A percentile compares a stretch with the other conserved stretches of the same genome.
Conservation (phyloP, 345 rosid species). For the Microcos paniculata region DNA sequence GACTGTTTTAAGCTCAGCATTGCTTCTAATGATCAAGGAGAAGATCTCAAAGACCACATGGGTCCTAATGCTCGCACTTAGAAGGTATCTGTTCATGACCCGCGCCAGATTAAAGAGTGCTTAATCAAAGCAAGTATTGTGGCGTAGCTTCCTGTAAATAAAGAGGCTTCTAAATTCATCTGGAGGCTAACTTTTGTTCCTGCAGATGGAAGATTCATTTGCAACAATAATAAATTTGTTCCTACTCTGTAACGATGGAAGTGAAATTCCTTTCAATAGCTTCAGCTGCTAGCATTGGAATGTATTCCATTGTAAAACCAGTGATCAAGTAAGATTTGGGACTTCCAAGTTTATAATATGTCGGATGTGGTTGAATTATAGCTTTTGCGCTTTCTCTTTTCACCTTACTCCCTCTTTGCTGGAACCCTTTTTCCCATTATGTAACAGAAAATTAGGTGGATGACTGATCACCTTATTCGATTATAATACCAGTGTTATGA, state of each 20-base stretch:
- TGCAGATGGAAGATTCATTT: background rate
- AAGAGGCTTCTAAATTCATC: background rate
- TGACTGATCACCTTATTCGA: no score
- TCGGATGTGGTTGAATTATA: background rate
- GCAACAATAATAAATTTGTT: constrained; percentile 1
- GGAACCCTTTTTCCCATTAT: background rate
- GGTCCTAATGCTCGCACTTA: constrained; percentile 68
- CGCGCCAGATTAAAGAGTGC: constrained; percentile 43
- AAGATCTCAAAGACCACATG: constrained; percentile 78
- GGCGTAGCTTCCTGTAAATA: background rate
- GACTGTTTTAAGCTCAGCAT: constrained; percentile 92
- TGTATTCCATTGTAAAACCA: background rate
- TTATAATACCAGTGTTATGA: no score
- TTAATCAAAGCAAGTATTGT: background rate
- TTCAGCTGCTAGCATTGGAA: background rate
- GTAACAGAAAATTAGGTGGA: background rate
- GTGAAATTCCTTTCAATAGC: background rate
- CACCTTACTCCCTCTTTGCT: background rate
- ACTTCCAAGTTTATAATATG: background rate
- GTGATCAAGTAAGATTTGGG: background rate
- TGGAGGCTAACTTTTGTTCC: background rate
- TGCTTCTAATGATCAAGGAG: constrained; percentile 94
- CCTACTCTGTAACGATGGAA: background rate
- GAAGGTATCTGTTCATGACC: constrained; percentile 45
- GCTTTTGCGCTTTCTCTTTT: background rate